phyloP scores from a whole-genome alignment of 1,284 basidiomycete species.

The Sparassis latifolia region DNA sequence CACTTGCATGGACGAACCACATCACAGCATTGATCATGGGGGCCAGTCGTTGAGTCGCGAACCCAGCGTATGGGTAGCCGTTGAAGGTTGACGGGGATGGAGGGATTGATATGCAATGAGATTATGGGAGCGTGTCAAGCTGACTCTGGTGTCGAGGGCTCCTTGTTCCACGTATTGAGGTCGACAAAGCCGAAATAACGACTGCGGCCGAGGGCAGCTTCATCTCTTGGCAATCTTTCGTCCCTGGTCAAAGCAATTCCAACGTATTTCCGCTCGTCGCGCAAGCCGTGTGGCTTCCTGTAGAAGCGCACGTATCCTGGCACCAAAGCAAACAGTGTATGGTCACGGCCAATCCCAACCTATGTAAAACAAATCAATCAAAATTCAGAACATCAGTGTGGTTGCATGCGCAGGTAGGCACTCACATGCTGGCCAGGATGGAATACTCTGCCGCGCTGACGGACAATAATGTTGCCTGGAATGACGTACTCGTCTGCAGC shows the following conservation, averaged over 20 bases:
- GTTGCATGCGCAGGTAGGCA: constrained; percentile 7
- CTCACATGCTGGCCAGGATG: constrained; percentile 87
- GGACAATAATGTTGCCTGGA: constrained; percentile 89
- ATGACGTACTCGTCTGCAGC: constrained; percentile 78
- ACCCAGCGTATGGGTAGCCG: too few relatives aligned
- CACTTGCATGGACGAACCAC: too few relatives aligned
- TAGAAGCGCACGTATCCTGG: constrained; percentile 93
- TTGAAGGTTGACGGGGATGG: too few relatives aligned
- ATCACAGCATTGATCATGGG: too few relatives aligned
- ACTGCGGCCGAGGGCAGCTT: constrained; percentile 63
- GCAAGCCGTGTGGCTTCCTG: constrained; percentile 57
- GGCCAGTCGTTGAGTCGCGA: too few relatives aligned
- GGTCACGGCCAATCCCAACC: constrained; percentile 88
- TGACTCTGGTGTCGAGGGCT: constrained; percentile 6
- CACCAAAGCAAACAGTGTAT: constrained; percentile 83
- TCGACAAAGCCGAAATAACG: constrained; percentile 72
- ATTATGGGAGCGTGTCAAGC: constrained; percentile 1
- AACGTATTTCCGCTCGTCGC: constrained; percentile 70
- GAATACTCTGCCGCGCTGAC: constrained; percentile 86
- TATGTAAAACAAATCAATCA: constrained; percentile 22
- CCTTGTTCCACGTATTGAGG: constrained; percentile 26
- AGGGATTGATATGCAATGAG: too few relatives aligned
- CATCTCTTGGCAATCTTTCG: constrained; percentile 81
- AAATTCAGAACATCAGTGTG: constrained; percentile 1
- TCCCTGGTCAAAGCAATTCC: constrained; percentile 76